Evolutionary conservation across 176 grass and related monocot genomes (phyloP), one percentile per base, ranked within the genome.

Genomic region (Oryza meridionalis): DNA sequence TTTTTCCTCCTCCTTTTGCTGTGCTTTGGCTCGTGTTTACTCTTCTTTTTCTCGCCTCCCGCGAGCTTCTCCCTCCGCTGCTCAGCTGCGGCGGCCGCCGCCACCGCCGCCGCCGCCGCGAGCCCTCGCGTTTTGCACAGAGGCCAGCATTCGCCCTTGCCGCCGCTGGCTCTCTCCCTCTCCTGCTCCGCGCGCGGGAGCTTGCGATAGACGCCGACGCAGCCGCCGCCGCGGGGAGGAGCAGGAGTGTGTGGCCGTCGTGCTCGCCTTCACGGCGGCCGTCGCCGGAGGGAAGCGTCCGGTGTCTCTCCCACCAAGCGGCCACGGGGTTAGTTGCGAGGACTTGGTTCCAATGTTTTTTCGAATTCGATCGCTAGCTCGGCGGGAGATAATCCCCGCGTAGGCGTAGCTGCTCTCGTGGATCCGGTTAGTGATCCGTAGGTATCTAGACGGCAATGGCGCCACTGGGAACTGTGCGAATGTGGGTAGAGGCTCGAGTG

Each of bases 61-160:
- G 88, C 82, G 88, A 72, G 12, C 27, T 53, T 64, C 73, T 76
- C 51, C 22, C 70, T 64, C 22, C 65, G 19, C 77, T 64, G 35
- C 72, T 70, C 29, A 70, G 70, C 82, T 49, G 47, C 76, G 26
- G 50, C 79, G 12, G 72, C 81, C 80, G 77, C 81, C 69, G 33
- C 73, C 72, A 7, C 81, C 80, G 77, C 81, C 69, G 33, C 73
- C 72, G 15, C 65, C 62, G 40, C 75, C 58, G 26, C 44, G 0
- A 15, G 14, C 47, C 5, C 33, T 43, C 53, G 24, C 55, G 37
- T 22, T 38, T 8, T 0, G 51, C 51, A 10, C 51, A 55, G 51
- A 55, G 51, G 2, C 51, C 33, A 4, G 17, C 51, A 21, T 58
- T 58, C 51, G 1, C 15, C 5, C 0, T 0, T 17, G 51, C 51